These are phyloP conservation scores for Aspergillus tamarii DNA, from an alignment of 2,329 filamentous ascomycete genomes.

Conservation along the genomic window DNA sequence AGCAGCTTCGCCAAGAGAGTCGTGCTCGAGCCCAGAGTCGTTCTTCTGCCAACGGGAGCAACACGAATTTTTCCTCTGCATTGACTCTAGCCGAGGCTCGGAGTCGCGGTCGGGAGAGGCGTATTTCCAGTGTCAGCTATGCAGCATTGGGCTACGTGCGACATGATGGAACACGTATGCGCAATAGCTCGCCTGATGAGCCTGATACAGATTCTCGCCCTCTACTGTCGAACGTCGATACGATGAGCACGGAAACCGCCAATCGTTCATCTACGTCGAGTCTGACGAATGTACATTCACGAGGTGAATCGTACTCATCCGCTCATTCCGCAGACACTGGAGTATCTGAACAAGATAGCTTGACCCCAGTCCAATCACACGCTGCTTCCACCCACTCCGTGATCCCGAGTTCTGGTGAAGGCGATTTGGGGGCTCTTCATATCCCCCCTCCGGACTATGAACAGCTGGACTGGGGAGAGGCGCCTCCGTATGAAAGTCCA, in stretches of 20 bases:
- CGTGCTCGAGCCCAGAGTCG: conserved; percentile 52
- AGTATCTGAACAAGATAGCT: conserved; percentile 32
- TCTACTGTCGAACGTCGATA: conserved; percentile 43
- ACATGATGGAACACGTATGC: conserved; percentile 53
- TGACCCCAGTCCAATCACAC: conserved; percentile 33
- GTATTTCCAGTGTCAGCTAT: conserved; percentile 53
- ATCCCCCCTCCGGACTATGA: conserved; percentile 49
- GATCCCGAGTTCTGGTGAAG: conserved; percentile 32
- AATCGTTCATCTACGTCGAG: conserved; percentile 32
- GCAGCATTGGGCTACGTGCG: conserved; percentile 52
- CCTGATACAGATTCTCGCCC: conserved; percentile 52
- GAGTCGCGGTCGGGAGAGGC: conserved; percentile 46
- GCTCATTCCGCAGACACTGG: conserved; percentile 35
- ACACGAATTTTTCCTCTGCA: conserved; percentile 36
- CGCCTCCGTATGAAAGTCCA: conserved; percentile 44
- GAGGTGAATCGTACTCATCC: conserved; percentile 41
- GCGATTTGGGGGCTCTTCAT: conserved; percentile 40
- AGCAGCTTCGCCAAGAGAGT: conserved; percentile 61
- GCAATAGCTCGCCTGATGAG: conserved; percentile 51
- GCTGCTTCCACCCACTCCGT: conserved; percentile 28
- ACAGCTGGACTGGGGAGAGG: conserved; percentile 46
- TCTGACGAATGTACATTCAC: conserved; percentile 32
- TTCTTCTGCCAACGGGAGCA: conserved; percentile 36
- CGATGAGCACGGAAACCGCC: conserved; percentile 33
- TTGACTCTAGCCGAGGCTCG: conserved; percentile 49